Evolutionary conservation across 371 early-diverging fungal species (phyloP).

Genomic region (Apophysomyces trapeziformis): DNA sequence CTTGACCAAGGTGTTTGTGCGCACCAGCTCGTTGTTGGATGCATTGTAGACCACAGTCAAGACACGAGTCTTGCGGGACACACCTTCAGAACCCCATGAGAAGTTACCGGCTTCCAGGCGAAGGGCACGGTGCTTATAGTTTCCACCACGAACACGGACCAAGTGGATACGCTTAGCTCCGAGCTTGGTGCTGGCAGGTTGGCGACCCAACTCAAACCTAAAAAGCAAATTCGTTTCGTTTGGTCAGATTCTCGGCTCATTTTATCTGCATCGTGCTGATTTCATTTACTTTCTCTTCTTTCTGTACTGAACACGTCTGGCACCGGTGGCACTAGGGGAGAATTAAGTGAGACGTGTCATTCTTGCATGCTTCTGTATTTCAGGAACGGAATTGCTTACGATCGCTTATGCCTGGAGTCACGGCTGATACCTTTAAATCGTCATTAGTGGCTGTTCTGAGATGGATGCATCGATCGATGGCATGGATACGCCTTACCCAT

Average conservation of each 20-base stretch:
- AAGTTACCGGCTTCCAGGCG: constrained; percentile 96
- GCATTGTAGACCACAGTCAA: constrained; percentile 98
- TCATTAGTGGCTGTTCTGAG: not conserved
- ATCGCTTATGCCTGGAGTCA: constrained; percentile 19
- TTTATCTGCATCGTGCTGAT: not conserved
- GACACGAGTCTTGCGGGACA: constrained; percentile 93
- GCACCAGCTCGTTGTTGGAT: constrained; percentile 98
- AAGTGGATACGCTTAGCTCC: constrained; percentile 93
- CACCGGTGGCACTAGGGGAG: constrained; percentile 19
- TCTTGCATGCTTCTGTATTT: not conserved
- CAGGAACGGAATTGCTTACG: constrained; percentile 15
- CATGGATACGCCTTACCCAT: constrained; percentile 12
- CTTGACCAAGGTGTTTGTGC: constrained; percentile 99
- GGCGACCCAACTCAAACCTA: constrained; percentile 98
- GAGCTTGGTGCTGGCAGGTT: constrained; percentile 97
- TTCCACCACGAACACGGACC: constrained; percentile 97
- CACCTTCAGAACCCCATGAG: constrained; percentile 92
- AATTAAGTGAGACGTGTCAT: not conserved
- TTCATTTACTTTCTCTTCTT: constrained; percentile 20
- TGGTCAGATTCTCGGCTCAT: not conserved
- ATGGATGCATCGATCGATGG: constrained; percentile 11
- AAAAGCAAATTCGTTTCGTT: not conserved
- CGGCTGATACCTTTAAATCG: constrained; percentile 21
- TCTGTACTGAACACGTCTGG: constrained; percentile 20
- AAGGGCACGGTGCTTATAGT: constrained; percentile 96